These are phyloP conservation scores for Caryopteris hybrid DNA, from an alignment of 305 asterid genomes.

Conservation along the genomic window DNA sequence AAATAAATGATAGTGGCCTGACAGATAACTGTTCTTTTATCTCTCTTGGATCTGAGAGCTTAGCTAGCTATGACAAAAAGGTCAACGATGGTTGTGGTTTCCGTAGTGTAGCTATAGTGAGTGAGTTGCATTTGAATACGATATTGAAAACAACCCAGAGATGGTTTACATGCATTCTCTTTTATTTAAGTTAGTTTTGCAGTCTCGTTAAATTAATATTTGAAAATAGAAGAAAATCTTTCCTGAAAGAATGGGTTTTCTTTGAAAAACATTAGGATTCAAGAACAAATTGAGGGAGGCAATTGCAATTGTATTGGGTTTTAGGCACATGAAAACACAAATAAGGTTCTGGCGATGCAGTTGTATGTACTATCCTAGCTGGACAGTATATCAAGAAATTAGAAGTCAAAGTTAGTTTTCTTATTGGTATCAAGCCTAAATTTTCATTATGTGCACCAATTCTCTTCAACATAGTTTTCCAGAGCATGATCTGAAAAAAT, in stretches of 20 bases:
- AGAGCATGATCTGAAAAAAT: not conserved
- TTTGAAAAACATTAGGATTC: not conserved
- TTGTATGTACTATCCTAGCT: not conserved
- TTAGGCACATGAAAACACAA: not conserved
- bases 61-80: not conserved
- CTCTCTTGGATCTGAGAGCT: slow-evolving; percentile 1
- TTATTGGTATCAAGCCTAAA: not conserved
- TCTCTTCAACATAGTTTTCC: not conserved
- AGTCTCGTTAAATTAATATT: not conserved
- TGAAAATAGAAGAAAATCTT: not conserved
- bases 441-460: not conserved
- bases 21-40: not conserved
- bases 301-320: not conserved
- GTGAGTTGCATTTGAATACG: not conserved
- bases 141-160: not conserved
- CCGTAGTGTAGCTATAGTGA: not conserved
- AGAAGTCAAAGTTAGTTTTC: not conserved
- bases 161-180: not conserved
- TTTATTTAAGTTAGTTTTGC: not conserved
- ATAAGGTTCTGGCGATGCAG: not conserved
- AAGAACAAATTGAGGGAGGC: not conserved
- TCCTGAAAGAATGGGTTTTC: not conserved
- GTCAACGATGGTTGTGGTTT: not conserved
- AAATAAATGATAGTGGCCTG: not conserved
- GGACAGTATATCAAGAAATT: not conserved